Conservation (phyloP, 805 yeast genomes). For the Pichia eremophila region DNA sequence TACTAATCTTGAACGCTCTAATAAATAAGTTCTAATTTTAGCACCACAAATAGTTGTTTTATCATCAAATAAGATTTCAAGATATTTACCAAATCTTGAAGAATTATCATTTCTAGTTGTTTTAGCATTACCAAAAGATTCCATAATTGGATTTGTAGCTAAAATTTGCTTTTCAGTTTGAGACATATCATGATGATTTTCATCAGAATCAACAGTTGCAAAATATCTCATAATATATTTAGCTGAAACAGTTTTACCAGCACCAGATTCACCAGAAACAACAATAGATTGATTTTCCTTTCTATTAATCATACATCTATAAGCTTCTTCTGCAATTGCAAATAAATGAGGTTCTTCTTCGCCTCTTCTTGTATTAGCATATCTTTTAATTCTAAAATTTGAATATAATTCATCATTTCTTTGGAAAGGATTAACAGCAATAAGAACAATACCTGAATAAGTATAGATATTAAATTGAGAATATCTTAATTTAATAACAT, state of each 20-base stretch:
- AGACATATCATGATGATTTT: conserved; percentile 55
- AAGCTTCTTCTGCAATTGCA: conserved; percentile 97
- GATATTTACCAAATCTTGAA: conserved; percentile 92
- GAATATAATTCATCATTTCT: conserved; percentile 85
- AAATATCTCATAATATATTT: conserved; percentile 96
- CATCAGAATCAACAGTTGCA: conserved; percentile 74
- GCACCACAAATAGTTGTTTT: conserved; percentile 85
- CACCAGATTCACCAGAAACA: conserved; percentile 97
- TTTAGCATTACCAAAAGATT: conserved; percentile 97
- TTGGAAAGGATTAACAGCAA: conserved; percentile 94
- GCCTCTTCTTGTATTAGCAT: conserved; percentile 86
- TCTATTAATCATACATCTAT: conserved; percentile 85
- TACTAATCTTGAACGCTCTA: conserved; percentile 90
- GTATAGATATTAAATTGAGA: conserved; percentile 88
- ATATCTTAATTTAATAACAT: conserved; percentile 85
- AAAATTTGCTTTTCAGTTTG: conserved; percentile 88
- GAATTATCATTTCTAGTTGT: conserved; percentile 96
- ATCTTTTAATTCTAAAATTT: conserved; percentile 87
- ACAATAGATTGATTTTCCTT: conserved; percentile 87
- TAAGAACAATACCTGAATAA: conserved; percentile 91
- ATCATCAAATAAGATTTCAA: conserved; percentile 79
- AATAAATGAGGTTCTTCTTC: conserved; percentile 95
- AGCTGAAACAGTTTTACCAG: conserved; percentile 96
- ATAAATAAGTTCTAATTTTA: conserved; percentile 79
- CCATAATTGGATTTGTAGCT: conserved; percentile 96